Evolutionary conservation across 345 rosid species (phyloP), one percentile per base, ranked within the genome.

Genomic region (Punica granatum): DNA sequence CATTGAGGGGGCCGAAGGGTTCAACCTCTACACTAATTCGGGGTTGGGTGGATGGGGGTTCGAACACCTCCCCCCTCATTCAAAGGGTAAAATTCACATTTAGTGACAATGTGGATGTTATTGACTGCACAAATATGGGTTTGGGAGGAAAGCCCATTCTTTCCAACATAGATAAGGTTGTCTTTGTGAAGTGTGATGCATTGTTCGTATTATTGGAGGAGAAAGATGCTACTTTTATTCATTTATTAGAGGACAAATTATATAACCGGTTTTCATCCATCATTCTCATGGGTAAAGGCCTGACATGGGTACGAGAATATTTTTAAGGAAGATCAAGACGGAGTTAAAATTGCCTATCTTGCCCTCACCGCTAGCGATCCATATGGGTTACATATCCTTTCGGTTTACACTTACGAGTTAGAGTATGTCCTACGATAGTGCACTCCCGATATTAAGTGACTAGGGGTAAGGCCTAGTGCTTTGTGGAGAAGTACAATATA

Each of bases 101-200:
- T n/a, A n/a, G n/a, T n/a, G n/a, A n/a, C n/a, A n/a, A n/a, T n/a
- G n/a, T n/a, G n/a, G n/a, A n/a, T n/a, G n/a, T n/a, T n/a, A 92
- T 92, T 59, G 98, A 92, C 67, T 90, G 97, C 70, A 92, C 98
- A 1, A 90, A 90, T 69, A 90, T 90, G 98, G 94, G 98, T 14
- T 88, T 92, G 88, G 98, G 94, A n/a, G 97, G 97, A 63, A 92
- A 92, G 76, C 97, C 98, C 0, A 92, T 92, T n/a, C 98, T 97
- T 0, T 97, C 97, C 0, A 92, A 92, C 60, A 92, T 92, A 0
- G 97, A 92, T 31, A 68, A 97, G 33, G 98, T 92, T 12, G 98
- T 96, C 6, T 93, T 88, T 72, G 88, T 92, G 98, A 80, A 81
- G 73, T 86, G 93, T 28, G 98, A 92, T 74, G 98, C 98, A 0